Base-by-base conservation (phyloP, 2,329 filamentous ascomycete species). In the Nectriaceae sp. region DNA sequence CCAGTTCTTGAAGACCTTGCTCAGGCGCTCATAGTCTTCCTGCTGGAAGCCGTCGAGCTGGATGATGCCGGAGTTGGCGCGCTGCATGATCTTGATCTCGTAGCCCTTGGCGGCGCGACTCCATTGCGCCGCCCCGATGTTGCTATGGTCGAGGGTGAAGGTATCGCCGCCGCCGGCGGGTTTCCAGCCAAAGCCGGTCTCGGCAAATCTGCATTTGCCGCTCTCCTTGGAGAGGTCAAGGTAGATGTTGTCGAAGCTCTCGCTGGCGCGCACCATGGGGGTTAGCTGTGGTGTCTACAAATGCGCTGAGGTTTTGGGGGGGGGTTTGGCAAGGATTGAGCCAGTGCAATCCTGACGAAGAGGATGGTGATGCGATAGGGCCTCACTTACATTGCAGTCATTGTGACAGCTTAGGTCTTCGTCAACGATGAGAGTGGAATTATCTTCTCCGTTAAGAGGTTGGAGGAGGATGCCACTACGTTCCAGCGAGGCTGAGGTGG, bases 201-300 rank as follows among this genome's bases (percentile, higher is more conserved):
- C 93, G 55, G 93, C 92, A 65, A 99, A 92, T 67, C 94, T 86
- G 75, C 92, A 97, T 75, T 93, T 94, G 60, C 94, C 94, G 50
- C 85, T 82, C 72, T 94, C 88, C 71, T 91, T 94, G 63, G 92
- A 97, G 52, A 99, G 83, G 70, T 99, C 93, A 63, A 99, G 84
- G 73, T 94, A 92, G 75, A 97, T 96, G 73, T 90, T 91, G 68
- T 97, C 93, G 74, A 99, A 99, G 67, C 88, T 94, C 83, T 99
- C 94, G 61, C 83, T 87, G 19, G 8, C n/a, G 51, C 10, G 38
- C 29, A 5, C 44, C 35, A 33, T 22, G 36, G 41, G 38, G 36
- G 19, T 20, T 20, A 13, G 40, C 22, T 24, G 19, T 15, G 20
- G 39, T 11, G 26, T 21, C 8, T 24, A 5, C 4, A 36, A 42